Conservation (phyloP, 306 rosid genomes). For the Corylus americana region DNA sequence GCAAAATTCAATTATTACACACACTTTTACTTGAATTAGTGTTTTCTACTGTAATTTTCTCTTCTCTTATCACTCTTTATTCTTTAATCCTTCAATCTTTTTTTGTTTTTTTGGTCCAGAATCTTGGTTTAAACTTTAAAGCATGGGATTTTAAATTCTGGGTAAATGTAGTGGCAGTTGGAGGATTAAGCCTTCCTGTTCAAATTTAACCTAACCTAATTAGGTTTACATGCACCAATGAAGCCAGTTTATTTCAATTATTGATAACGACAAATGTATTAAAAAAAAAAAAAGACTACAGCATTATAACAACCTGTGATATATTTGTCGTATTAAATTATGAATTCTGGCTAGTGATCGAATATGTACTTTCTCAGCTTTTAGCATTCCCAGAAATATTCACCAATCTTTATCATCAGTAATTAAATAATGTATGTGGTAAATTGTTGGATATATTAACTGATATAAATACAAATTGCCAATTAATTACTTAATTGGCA, state of each 20-base stretch:
- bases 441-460: no score
- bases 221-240: background rate
- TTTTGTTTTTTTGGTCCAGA: background rate
- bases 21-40: constrained; percentile 10
- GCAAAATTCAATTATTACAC: background rate
- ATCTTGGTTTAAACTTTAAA: background rate
- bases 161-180: background rate
- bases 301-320: background rate
- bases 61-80: background rate
- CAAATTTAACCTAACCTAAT: background rate
- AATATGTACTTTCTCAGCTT: no score
- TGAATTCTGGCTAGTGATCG: no score
- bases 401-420: no score
- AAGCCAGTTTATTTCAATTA: background rate
- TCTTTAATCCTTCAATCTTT: background rate
- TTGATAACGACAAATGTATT: background rate
- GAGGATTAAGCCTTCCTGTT: background rate
- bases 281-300: background rate
- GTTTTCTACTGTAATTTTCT: constrained; percentile 14
- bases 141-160: background rate
- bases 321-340: background rate
- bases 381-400: no score
- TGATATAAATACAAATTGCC: no score
- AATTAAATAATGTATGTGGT: no score
- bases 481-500: no score